Percentiles rank a stretch among this genome's conserved stretches.
These are phyloP conservation scores for Elongisporangium anandrum DNA, from an alignment of 352 stramenopile species.

Conservation along the genomic window DNA sequence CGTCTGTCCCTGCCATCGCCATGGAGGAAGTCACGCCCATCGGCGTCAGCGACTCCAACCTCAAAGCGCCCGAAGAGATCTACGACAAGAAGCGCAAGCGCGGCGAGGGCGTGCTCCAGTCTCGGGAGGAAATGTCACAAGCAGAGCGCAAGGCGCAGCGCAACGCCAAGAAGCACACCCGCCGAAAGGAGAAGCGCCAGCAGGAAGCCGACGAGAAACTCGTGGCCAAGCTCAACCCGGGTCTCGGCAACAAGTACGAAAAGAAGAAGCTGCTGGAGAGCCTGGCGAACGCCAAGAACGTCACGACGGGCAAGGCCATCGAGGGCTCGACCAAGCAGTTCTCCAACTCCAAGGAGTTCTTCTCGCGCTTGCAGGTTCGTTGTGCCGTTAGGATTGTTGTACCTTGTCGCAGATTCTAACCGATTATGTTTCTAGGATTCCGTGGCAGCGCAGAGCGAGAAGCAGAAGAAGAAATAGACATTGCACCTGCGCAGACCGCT, in stretches of 20 bases:
- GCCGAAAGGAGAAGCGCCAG: constrained; percentile 88
- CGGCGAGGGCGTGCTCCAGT: constrained; percentile 72
- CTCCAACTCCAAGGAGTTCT: constrained; percentile 88
- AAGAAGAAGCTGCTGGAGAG: constrained; percentile 90
- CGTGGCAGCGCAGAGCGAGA: constrained; percentile 23
- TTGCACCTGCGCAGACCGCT: not conserved
- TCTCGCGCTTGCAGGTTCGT: constrained; percentile 62
- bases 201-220: constrained; percentile 90
- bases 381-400: not conserved
- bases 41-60: constrained; percentile 79
- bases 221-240: constrained; percentile 93
- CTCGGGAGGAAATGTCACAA: constrained; percentile 86
- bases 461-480: constrained; percentile 20
- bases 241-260: constrained; percentile 94
- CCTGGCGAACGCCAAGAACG: constrained; percentile 72
- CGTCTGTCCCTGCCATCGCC: constrained; percentile 70
- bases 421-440: not conserved
- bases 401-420: not conserved
- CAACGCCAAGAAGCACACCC: constrained; percentile 88
- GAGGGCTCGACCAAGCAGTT: constrained; percentile 81
- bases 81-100: constrained; percentile 88
- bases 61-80: constrained; percentile 79
- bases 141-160: constrained; percentile 81
- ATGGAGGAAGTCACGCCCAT: constrained; percentile 86
- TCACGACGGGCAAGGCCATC: constrained; percentile 81